Percentiles rank a stretch among this genome's conserved stretches.
Evolutionary conservation across 441 rosid species (phyloP).

Genomic region (Aquilaria agallochum): DNA sequence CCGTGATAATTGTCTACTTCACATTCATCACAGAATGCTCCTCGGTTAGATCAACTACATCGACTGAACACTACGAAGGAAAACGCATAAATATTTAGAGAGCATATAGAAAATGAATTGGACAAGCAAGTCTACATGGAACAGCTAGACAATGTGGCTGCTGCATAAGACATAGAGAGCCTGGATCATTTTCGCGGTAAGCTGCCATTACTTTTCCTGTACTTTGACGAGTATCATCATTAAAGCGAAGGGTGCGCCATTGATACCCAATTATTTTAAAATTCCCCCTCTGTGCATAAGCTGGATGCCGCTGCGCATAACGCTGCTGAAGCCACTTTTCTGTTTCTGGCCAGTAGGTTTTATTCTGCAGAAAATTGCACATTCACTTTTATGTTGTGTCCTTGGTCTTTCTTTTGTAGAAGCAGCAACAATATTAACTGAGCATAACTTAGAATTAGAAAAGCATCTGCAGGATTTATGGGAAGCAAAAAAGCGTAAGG

Average conservation of each 20-base stretch:
- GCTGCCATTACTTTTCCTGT: conserved; percentile 85
- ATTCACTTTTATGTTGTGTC: too few species aligned
- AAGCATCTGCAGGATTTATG: too few species aligned
- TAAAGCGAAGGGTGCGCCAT: conserved; percentile 84
- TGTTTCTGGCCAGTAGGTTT: conserved; percentile 53
- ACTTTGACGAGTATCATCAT: conserved; percentile 78
- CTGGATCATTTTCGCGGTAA: conserved; percentile 40
- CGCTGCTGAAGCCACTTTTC: conserved; percentile 78
- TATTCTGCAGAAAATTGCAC: conserved; percentile 33
- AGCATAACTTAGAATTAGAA: too few species aligned
- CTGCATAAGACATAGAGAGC: conserved; percentile 59
- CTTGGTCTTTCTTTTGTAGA: too few species aligned
- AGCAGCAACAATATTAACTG: too few species aligned
- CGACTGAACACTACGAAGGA: too few species aligned
- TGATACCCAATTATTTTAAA: conserved; percentile 77
- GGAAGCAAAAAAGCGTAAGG: too few species aligned
- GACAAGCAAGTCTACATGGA: conserved; percentile 53
- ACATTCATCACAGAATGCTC: too few species aligned
- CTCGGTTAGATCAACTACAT: too few species aligned
- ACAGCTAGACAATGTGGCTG: conserved; percentile 79
- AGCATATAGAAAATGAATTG: background rate
- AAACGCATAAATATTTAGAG: too few species aligned
- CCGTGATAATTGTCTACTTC: too few species aligned
- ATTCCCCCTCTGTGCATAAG: conserved; percentile 18
- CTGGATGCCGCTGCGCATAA: conserved; percentile 38